Conservation (phyloP, 2,329 filamentous ascomycete species). For the Aureobasidium sp. region DNA sequence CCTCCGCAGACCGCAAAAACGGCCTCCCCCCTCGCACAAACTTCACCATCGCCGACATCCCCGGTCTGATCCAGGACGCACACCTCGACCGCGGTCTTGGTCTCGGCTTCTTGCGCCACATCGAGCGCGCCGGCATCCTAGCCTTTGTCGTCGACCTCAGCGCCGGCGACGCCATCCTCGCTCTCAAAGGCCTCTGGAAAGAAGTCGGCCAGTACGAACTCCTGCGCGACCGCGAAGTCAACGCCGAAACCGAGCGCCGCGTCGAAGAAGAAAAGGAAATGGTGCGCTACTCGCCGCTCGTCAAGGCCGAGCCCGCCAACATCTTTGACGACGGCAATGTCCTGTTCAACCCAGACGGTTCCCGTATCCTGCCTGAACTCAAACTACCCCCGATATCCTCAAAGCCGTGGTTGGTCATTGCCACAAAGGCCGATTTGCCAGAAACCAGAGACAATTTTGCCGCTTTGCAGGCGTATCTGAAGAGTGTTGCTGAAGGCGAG, state of each 20-base stretch:
- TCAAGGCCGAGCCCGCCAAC: neutral
- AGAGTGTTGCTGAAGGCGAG: conserved; percentile 51
- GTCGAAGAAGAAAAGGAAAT: conserved; percentile 36
- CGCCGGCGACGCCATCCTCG: conserved; percentile 67
- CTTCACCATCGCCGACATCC: conserved; percentile 93
- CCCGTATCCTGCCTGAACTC: conserved; percentile 35
- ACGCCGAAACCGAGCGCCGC: conserved; percentile 53
- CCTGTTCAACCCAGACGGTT: conserved; percentile 19
- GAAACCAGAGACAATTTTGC: conserved; percentile 70
- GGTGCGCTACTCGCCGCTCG: conserved; percentile 28
- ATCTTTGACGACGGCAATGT: conserved; percentile 18
- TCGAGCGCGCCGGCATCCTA: conserved; percentile 85
- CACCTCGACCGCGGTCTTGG: conserved; percentile 88
- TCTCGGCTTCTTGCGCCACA: conserved; percentile 83
- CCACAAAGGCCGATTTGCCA: conserved; percentile 81
- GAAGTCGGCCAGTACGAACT: conserved; percentile 86
- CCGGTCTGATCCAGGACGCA: conserved; percentile 83
- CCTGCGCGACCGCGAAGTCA: conserved; percentile 62
- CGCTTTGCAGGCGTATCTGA: conserved; percentile 61
- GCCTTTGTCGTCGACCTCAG: conserved; percentile 87
- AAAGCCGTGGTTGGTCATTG: conserved; percentile 95
- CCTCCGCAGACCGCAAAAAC: conserved; percentile 24
- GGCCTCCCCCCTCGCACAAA: conserved; percentile 49
- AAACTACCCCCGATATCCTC: conserved; percentile 65
- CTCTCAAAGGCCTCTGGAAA: conserved; percentile 75